Evolutionary conservation across 805 yeast genomes (phyloP), one percentile per base, ranked within the genome.

Genomic region (Ogataea haglerorum): DNA sequence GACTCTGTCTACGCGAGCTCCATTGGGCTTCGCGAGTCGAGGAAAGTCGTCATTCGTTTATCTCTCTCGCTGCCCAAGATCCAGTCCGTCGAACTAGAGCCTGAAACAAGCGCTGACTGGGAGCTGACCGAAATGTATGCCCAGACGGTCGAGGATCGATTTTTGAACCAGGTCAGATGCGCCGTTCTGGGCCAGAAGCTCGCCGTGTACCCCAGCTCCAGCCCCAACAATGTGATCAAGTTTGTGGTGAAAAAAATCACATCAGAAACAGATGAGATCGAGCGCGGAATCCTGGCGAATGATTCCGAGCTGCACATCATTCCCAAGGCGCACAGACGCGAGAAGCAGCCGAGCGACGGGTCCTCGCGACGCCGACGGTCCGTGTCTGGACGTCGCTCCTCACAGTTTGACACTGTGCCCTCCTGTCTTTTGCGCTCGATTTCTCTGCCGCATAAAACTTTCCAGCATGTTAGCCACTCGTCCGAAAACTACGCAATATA

Each of bases 121-220:
- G 97, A 90, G 49, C 66, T 86, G 19, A 85, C 89, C 2, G 96
- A 90, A 56, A 61, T 84, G 2, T 85, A 91, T 60, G 91, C 95
- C 2, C 78, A 74, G 21, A 75, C 72, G 30, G 72, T 91, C 18
- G 97, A 91, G 56, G 76, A 79, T 33, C 76, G 76, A 47, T 71
- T 90, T 51, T 65, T 91, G 25, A 77, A 81, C 40, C 97, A 91
- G 57, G 80, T 95, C 1, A 69, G 97, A 43, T 83, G 90, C 36
- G 84, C 89, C 1, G 67, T 79, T 0, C 36, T 72, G 14, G 67
- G 70, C 33, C 89, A 82, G 47, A 62, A 67, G 2, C 63, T 90
- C 36, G 73, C 84, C 5, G 82, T 90, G 3, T 87, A 78, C 54
- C 85, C 95, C 1, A 73, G 82, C 6, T 70, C 85, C 2, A 71